Base-by-base conservation (phyloP, 2,329 filamentous ascomycete genomes). In the Phyllosticta ampelicida region DNA sequence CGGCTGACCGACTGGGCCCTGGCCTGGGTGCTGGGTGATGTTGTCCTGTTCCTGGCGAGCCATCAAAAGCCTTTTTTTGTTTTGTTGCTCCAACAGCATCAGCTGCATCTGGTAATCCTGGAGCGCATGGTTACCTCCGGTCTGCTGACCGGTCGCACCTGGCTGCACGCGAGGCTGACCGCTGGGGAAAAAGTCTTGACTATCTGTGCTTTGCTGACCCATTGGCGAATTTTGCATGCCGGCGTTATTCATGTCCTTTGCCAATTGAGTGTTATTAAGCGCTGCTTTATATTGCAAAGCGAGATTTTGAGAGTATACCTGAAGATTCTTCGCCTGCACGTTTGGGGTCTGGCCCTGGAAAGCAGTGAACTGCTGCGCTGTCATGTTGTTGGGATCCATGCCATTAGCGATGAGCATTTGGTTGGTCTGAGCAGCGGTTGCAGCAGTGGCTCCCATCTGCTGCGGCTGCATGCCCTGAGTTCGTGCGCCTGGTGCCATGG, bases 61-160 rank as follows among this genome's bases (percentile, higher is more conserved):
- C 87, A 90, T 90, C 78, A 90, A 84, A 53, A 92, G 78, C 18
- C 88, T 79, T 73, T 90, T 91, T 78, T 91, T 92, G 66, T 92
- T 92, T 73, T 92, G 87, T 72, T 91, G 88, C 73, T 92, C 88
- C 16, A 92, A 79, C 54, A 91, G 74, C 88, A 91, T 92, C 68
- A 92, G 75, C 70, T 92, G 88, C 87, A 91, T 91, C 75, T 92
- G 88, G 66, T 92, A 92, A 70, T 94, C 88, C 71, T 91, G 87
- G 51, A 92, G 78, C 20, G 88, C 88, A 70, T 91, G 87, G 69
- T 90, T 92, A 72, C 86, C 87, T 54, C 76, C 60, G 56, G 79
- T 65, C 74, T 78, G 61, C 73, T 77, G 67, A 61, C 73, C 68
- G 54, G 70, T 71, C 61, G 78, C 76, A 56, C 79, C 82, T 64